A percentile compares a stretch with the other conserved stretches of the same genome.
Conservation (phyloP, 2,329 filamentous ascomycete genomes). For the Colletotrichum sp. region DNA sequence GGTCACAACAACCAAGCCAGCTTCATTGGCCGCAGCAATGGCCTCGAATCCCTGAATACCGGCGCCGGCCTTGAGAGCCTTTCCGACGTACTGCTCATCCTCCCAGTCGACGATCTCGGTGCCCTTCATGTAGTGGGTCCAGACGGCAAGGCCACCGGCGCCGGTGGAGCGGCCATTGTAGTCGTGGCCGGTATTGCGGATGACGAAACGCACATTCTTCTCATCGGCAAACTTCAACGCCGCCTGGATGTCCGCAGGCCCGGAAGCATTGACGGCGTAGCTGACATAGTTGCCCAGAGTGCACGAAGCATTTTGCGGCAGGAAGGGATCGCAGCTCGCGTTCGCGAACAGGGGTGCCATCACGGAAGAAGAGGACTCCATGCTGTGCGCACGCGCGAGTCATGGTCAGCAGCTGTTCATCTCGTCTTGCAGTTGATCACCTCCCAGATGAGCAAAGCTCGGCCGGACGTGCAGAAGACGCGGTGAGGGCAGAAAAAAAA, state of each 20-base stretch:
- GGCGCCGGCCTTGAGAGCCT: conserved; percentile 57
- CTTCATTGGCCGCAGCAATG: conserved; percentile 41
- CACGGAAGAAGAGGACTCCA: conserved; percentile 22
- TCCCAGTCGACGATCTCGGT: conserved; percentile 38
- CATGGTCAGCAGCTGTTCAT: conserved; percentile 26
- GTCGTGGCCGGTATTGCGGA: conserved; percentile 39
- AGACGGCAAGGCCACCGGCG: conserved; percentile 50
- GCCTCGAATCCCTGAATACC: conserved; percentile 55
- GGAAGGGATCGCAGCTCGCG: conserved; percentile 31
- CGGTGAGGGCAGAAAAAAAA: not conserved
- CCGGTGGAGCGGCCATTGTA: conserved; percentile 55
- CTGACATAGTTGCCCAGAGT: conserved; percentile 36
- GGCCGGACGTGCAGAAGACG: not conserved
- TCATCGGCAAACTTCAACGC: conserved; percentile 42
- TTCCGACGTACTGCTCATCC: conserved; percentile 47
- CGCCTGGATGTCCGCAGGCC: conserved; percentile 36
- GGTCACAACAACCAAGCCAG: conserved; percentile 48
- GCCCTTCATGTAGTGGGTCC: conserved; percentile 52
- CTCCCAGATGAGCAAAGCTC: not conserved
- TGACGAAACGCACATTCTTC: conserved; percentile 40
- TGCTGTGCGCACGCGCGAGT: conserved; percentile 1
- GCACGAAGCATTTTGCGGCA: conserved; percentile 39
- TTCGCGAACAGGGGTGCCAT: conserved; percentile 35
- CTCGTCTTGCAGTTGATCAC: not conserved
- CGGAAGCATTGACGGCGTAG: conserved; percentile 26